These are phyloP conservation scores for Manihot esculenta DNA, from an alignment of 441 rosid species.

Conservation along the genomic window DNA sequence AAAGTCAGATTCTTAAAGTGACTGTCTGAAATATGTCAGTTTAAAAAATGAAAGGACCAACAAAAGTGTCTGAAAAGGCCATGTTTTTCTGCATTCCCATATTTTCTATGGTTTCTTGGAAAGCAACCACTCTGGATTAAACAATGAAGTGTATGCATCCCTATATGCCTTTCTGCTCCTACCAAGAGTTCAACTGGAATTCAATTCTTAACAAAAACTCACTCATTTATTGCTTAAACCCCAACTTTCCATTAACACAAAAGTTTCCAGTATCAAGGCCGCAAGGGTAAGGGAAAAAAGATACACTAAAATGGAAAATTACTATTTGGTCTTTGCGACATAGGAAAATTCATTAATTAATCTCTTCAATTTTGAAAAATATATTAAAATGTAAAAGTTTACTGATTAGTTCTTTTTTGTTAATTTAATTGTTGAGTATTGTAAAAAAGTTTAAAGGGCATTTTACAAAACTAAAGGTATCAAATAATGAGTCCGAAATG, in stretches of 20 bases:
- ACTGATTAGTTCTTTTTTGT: no score
- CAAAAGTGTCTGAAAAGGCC: constrained; percentile 10
- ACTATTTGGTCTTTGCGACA: no score
- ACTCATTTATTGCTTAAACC: background rate
- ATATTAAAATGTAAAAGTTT: no score
- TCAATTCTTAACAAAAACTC: background rate
- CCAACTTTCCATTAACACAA: background rate
- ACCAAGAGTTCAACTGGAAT: background rate
- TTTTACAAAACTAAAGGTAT: no score
- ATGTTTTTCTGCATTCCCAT: constrained; percentile 11
- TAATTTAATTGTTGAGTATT: no score
- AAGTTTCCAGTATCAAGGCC: background rate
- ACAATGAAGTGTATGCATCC: background rate
- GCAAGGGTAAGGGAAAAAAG: no score
- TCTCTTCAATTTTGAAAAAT: no score
- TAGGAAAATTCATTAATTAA: no score
- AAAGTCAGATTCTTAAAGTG: constrained; percentile 14
- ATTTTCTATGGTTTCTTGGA: background rate
- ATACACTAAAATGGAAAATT: no score
- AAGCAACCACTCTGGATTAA: background rate
- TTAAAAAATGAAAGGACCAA: constrained; percentile 14
- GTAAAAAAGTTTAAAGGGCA: no score
- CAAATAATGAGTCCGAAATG: no score
- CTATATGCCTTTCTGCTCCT: background rate
- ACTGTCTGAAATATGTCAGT: background rate